Conservation (phyloP, 257 asterid species). For the Solanum arcanum region DNA sequence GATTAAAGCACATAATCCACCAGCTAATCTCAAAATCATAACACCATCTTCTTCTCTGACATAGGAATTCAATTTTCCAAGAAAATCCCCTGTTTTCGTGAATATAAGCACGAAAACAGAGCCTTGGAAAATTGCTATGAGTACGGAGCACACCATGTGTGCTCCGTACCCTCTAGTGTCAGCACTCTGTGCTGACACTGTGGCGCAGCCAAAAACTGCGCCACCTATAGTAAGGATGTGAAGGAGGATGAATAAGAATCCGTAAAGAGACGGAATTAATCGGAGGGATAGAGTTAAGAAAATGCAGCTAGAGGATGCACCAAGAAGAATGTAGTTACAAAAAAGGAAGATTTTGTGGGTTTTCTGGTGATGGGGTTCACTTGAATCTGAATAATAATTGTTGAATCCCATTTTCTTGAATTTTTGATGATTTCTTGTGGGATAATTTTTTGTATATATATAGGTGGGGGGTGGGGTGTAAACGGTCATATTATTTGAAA, state of each 20-base stretch:
- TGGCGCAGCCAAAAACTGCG: conserved; percentile 44
- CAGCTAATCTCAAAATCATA: conserved; percentile 57
- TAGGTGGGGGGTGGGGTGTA: too few species aligned
- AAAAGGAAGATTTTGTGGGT: conserved; percentile 21
- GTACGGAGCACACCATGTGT: conserved; percentile 79
- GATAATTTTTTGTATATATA: neutral
- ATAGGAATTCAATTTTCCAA: conserved; percentile 58
- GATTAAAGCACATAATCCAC: conserved; percentile 53
- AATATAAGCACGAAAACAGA: conserved; percentile 73
- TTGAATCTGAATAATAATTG: neutral
- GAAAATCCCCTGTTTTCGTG: conserved; percentile 64
- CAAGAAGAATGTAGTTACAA: conserved; percentile 28
- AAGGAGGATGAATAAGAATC: conserved; percentile 36
- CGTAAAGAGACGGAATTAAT: conserved; percentile 28
- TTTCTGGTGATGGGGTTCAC: neutral
- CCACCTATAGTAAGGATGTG: conserved; percentile 31
- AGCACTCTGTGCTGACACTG: conserved; percentile 31
- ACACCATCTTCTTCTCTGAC: conserved; percentile 81
- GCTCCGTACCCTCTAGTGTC: conserved; percentile 54
- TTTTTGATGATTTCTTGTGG: neutral
- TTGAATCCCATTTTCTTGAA: neutral
- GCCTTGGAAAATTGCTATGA: conserved; percentile 87
- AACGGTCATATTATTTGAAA: neutral
- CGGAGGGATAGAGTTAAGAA: conserved; percentile 41
- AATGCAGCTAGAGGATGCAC: conserved; percentile 36